A percentile compares a stretch with the other conserved stretches of the same genome.
Evolutionary conservation across 1,139 yeast genomes (phyloP).

Genomic region (Chernovozyma aurita): DNA sequence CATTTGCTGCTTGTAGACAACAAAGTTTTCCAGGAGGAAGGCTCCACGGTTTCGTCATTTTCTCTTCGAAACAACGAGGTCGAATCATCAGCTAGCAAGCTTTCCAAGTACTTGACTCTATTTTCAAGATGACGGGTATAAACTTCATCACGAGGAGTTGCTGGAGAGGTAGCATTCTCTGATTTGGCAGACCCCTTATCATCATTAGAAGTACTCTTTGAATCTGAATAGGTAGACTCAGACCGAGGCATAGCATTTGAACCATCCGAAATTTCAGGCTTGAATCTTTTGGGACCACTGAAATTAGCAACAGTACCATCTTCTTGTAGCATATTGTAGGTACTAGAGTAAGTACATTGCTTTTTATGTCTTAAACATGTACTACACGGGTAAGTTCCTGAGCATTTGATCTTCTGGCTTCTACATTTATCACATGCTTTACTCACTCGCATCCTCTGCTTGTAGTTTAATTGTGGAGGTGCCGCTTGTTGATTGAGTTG

Average conservation of each 20-base stretch:
- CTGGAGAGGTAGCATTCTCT: background rate
- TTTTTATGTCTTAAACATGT: conserved; percentile 43
- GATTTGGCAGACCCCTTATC: background rate
- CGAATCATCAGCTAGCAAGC: conserved; percentile 20
- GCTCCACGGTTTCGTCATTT: conserved; percentile 12
- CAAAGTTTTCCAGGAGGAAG: background rate
- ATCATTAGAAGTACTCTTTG: background rate
- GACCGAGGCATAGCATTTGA: no score
- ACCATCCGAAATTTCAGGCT: background rate
- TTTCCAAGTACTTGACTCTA: conserved; percentile 38
- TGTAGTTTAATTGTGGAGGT: background rate
- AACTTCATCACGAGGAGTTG: background rate
- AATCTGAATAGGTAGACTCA: background rate
- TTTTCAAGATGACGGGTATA: conserved; percentile 36
- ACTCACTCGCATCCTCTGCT: conserved; percentile 41
- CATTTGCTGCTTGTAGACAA: conserved; percentile 31
- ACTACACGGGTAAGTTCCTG: conserved; percentile 52
- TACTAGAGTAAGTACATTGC: conserved; percentile 25
- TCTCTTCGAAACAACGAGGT: conserved; percentile 14
- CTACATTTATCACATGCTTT: conserved; percentile 63
- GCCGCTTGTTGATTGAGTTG: background rate
- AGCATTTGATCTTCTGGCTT: conserved; percentile 57
- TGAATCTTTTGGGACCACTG: background rate
- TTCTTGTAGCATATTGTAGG: background rate
- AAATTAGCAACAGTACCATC: background rate